phyloP scores from a whole-genome alignment of 2,329 filamentous ascomycete species.

The Aspergillus alliaceus region DNA sequence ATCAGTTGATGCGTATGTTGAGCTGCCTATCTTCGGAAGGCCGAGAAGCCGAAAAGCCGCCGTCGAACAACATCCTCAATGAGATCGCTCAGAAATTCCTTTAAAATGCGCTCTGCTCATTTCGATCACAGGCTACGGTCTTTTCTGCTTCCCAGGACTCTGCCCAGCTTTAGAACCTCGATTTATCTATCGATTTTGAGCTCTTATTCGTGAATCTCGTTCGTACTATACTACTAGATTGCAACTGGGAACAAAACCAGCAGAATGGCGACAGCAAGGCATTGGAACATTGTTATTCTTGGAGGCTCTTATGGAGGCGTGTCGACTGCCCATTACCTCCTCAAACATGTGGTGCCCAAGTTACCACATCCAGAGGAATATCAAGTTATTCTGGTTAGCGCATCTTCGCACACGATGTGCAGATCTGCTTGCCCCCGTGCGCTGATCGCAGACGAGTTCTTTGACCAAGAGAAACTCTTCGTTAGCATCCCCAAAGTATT shows the following conservation, averaged over 20 bases:
- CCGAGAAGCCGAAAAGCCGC: neutral
- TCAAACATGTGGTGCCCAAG: constrained; percentile 52
- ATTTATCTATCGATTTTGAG: neutral
- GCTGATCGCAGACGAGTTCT: constrained; percentile 47
- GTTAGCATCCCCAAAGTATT: constrained; percentile 41
- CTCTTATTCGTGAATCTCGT: neutral
- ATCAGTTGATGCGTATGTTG: neutral
- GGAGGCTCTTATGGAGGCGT: constrained; percentile 56
- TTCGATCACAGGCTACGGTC: neutral
- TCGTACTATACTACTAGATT: neutral
- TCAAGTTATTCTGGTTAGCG: constrained; percentile 46
- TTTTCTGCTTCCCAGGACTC: too few species aligned
- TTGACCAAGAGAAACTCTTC: constrained; percentile 49
- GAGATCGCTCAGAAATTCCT: too few species aligned
- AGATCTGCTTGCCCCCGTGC: constrained; percentile 50
- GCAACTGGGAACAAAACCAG: neutral
- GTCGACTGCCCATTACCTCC: constrained; percentile 54
- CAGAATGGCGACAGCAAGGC: neutral
- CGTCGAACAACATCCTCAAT: neutral
- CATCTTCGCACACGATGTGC: constrained; percentile 44
- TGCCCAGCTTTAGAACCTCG: neutral
- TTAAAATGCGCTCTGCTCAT: neutral
- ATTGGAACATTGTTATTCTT: constrained; percentile 50
- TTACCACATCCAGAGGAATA: constrained; percentile 38
- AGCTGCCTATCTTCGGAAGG: neutral